Percentiles rank a stretch among this genome's conserved stretches.
Evolutionary conservation across 2,329 filamentous ascomycete genomes (phyloP).

Genomic region (Cladosporium sphaerospermum): DNA sequence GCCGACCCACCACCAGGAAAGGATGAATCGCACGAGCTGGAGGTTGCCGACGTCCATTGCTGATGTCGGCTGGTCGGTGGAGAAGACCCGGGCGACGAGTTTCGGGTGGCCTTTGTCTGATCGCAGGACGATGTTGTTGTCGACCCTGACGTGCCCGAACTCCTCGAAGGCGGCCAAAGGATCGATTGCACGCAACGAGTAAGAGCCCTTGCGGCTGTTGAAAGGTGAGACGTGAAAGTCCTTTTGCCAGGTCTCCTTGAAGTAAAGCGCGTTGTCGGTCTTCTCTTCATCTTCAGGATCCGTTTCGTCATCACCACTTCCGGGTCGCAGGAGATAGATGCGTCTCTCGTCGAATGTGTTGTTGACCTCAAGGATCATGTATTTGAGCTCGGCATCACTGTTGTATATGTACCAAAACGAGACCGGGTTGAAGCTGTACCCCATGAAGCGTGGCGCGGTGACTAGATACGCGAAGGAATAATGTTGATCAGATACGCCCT

Average conservation of each 20-base stretch:
- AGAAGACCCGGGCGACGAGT: constrained; percentile 55
- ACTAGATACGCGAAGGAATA: constrained; percentile 66
- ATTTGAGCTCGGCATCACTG: constrained; percentile 48
- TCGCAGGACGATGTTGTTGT: constrained; percentile 55
- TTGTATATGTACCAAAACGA: constrained; percentile 77
- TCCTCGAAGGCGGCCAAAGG: constrained; percentile 33
- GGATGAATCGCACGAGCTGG: constrained; percentile 24
- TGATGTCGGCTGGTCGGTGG: constrained; percentile 46
- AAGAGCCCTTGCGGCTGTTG: constrained; percentile 50
- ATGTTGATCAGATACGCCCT: constrained; percentile 53
- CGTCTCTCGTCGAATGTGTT: constrained; percentile 70
- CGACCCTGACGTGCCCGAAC: constrained; percentile 35
- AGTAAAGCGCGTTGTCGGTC: constrained; percentile 23
- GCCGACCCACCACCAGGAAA: constrained; percentile 60
- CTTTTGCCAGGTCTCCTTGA: constrained; percentile 56
- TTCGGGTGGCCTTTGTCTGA: constrained; percentile 58
- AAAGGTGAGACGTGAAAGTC: constrained; percentile 74
- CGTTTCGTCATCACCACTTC: constrained; percentile 12
- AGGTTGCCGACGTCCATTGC: constrained; percentile 41
- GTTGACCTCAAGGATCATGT: constrained; percentile 67
- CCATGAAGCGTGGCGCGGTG: constrained; percentile 62
- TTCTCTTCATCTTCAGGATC: background rate
- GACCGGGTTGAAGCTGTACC: constrained; percentile 68
- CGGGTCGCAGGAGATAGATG: constrained; percentile 55
- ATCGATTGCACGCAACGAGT: constrained; percentile 41